Conservation (phyloP, 2,329 filamentous ascomycete species). For the Ophiostoma australiae region DNA sequence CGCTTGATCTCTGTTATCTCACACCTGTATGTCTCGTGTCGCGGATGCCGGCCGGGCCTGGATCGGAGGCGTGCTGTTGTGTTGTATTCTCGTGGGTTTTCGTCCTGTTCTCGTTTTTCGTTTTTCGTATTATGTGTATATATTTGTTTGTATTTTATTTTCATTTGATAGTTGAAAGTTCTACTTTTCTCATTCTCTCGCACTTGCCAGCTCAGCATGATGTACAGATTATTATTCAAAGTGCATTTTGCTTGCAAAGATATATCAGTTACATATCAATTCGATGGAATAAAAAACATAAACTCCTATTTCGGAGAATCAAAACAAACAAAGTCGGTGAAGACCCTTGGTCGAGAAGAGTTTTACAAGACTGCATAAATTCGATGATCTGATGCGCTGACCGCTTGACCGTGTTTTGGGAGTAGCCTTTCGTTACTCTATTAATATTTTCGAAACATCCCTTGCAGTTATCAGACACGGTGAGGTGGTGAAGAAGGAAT, state of each 20-base stretch:
- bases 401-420: conserved; percentile 1
- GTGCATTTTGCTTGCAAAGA: neutral
- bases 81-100: neutral
- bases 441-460: neutral
- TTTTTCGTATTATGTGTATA: neutral
- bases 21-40: neutral
- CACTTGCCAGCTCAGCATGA: too few relatives aligned
- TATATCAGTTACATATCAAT: neutral
- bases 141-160: neutral
- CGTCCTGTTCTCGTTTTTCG: neutral
- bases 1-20: neutral
- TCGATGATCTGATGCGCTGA: conserved; percentile 3
- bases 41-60: neutral
- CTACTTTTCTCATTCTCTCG: too few relatives aligned
- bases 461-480: neutral
- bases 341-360: conserved; percentile 8
- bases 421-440: neutral
- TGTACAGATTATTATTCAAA: neutral
- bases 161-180: too few relatives aligned
- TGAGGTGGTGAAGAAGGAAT: neutral
- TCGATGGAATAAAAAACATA: neutral
- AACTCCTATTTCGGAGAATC: conserved; percentile 3
- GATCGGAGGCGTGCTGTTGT: neutral
- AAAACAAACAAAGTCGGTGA: conserved; percentile 9
- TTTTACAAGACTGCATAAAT: conserved; percentile 7